These are phyloP conservation scores for Blastobotrys aristatus DNA, from an alignment of 1,139 yeast genomes.

Conservation along the genomic window DNA sequence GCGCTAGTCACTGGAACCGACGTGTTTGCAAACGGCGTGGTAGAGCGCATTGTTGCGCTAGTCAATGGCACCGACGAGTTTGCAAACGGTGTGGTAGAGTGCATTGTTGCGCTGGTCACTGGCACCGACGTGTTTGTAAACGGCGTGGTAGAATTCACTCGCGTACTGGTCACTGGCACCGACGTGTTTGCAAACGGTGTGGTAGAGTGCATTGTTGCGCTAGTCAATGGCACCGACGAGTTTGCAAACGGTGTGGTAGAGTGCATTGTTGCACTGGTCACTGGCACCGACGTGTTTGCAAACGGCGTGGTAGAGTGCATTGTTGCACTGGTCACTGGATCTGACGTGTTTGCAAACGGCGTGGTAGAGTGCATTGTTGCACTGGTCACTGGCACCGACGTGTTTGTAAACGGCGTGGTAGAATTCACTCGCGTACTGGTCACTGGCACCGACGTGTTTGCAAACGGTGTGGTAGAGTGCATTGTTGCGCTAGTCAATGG, in stretches of 20 bases:
- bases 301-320: too few species aligned
- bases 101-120: not conserved
- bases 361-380: too few species aligned
- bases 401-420: not conserved
- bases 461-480: not conserved
- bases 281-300: conserved; percentile 15
- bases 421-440: conserved; percentile 1
- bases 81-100: conserved; percentile 2
- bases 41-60: too few species aligned
- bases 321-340: too few species aligned
- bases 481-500: conserved; percentile 5
- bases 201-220: too few species aligned
- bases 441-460: not conserved
- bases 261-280: conserved; percentile 3
- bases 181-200: conserved; percentile 3
- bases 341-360: not conserved
- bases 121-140: conserved; percentile 2
- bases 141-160: not conserved
- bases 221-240: not conserved
- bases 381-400: not conserved
- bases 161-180: not conserved
- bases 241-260: conserved; percentile 1
- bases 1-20: conserved; percentile 16
- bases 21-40: conserved; percentile 6
- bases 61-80: too few species aligned